These are phyloP conservation scores for Rubia yunnanensis DNA, from an alignment of 257 asterid genomes.

Conservation along the genomic window DNA sequence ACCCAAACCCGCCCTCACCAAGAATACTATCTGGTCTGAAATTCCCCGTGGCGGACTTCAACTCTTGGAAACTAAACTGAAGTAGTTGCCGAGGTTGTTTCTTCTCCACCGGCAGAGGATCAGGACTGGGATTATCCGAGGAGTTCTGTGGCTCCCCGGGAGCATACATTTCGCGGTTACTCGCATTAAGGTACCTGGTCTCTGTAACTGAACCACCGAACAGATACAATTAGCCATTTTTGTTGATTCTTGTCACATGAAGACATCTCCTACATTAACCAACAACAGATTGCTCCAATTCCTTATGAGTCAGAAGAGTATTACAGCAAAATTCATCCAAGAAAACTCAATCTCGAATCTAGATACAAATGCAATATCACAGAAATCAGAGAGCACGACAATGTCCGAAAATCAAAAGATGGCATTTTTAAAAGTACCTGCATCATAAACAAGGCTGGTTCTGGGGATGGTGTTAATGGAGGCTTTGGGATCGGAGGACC, in stretches of 20 bases:
- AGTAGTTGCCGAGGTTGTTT: constrained; percentile 54
- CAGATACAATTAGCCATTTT: background rate
- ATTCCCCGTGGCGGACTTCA: constrained; percentile 84
- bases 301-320: background rate
- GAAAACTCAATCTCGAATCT: no score
- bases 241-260: background rate
- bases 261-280: background rate
- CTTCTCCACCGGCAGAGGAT: constrained; percentile 25
- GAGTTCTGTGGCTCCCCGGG: constrained; percentile 60
- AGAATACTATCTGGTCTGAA: constrained; percentile 93
- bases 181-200: constrained; percentile 70
- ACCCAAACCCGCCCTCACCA: constrained; percentile 97
- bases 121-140: constrained; percentile 35
- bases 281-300: background rate
- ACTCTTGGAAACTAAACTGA: constrained; percentile 68
- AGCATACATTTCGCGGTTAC: constrained; percentile 75
- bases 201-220: constrained; percentile 48
- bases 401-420: background rate
- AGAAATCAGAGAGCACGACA: background rate
- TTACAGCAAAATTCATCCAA: background rate
- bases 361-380: no score
- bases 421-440: constrained; percentile 32
- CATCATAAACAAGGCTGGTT: constrained; percentile 88
- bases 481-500: constrained; percentile 43
- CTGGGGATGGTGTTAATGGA: constrained; percentile 49